These are phyloP conservation scores for Trichoderma reesei DNA, from an alignment of 495 filamentous ascomycete species.

Conservation along the genomic window DNA sequence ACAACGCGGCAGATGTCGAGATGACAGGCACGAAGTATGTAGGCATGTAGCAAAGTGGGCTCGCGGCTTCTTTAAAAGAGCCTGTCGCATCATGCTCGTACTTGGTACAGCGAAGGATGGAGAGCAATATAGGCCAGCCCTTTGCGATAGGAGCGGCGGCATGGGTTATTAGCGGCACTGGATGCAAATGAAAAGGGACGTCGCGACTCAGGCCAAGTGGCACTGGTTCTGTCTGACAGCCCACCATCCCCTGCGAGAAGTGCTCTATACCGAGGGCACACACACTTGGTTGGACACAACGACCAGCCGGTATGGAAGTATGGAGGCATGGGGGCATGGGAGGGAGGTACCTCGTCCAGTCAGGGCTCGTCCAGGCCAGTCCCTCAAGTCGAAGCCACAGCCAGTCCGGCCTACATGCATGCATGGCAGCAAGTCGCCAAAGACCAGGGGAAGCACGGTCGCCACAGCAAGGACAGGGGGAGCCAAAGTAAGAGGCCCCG, in stretches of 20 bases:
- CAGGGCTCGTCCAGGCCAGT: not conserved
- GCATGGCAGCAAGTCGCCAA: not conserved
- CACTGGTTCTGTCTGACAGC: conserved; percentile 7
- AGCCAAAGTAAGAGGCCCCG: not conserved
- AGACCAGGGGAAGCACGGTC: conserved; percentile 5
- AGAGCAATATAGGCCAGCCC: not conserved
- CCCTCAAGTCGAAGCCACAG: not conserved
- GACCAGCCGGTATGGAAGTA: too few species aligned
- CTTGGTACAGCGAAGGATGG: not conserved
- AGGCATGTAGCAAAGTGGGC: not conserved
- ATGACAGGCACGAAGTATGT: not conserved
- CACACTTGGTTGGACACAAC: too few species aligned
- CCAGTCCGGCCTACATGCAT: not conserved
- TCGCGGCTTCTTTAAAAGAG: not conserved
- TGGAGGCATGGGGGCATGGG: too few species aligned
- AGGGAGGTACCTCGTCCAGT: too few species aligned
- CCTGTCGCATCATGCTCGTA: not conserved
- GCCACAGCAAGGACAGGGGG: not conserved
- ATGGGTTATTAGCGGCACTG: not conserved
- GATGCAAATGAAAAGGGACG: conserved; percentile 3
- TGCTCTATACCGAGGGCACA: too few species aligned
- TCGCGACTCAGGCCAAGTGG: conserved; percentile 8
- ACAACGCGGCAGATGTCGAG: not conserved
- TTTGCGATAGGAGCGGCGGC: conserved; percentile 1
- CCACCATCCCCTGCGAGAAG: not conserved